phyloP scores from a whole-genome alignment of 2,329 filamentous ascomycete genomes.

The Sclerotiophoma versabilis region DNA sequence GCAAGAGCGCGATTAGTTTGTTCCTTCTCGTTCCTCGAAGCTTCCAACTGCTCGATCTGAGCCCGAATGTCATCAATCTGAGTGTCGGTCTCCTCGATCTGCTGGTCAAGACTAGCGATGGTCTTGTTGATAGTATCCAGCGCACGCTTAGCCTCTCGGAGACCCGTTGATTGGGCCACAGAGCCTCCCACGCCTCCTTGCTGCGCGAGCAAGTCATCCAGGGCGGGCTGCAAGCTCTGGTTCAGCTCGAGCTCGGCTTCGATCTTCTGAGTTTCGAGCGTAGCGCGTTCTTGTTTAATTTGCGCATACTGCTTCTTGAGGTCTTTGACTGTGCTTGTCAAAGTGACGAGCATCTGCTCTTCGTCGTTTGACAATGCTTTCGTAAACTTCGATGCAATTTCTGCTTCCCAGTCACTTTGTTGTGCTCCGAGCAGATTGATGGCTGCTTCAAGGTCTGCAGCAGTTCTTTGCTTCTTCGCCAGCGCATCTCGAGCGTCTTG shows the following conservation, averaged over 20 bases:
- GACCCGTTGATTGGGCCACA: slow-evolving; percentile 59
- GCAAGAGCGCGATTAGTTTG: slow-evolving; percentile 78
- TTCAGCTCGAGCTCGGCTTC: slow-evolving; percentile 85
- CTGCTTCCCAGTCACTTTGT: slow-evolving; percentile 77
- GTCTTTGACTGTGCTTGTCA: slow-evolving; percentile 73
- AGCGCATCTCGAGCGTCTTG: slow-evolving; percentile 76
- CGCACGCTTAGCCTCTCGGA: slow-evolving; percentile 82
- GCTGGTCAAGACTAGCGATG: slow-evolving; percentile 70
- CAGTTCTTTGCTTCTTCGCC: slow-evolving; percentile 70
- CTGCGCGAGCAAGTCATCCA: slow-evolving; percentile 73
- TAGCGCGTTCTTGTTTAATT: slow-evolving; percentile 73
- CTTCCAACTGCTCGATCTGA: slow-evolving; percentile 65
- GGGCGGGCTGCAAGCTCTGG: slow-evolving; percentile 85
- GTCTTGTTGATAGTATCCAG: slow-evolving; percentile 77
- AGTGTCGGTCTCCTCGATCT: slow-evolving; percentile 76
- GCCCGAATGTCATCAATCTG: slow-evolving; percentile 68
- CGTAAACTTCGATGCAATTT: slow-evolving; percentile 87
- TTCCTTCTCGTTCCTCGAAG: slow-evolving; percentile 69
- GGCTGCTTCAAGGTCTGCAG: slow-evolving; percentile 72
- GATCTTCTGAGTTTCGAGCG: slow-evolving; percentile 81
- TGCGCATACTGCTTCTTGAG: slow-evolving; percentile 80
- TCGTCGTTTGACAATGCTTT: slow-evolving; percentile 85
- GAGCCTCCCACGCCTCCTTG: slow-evolving; percentile 62
- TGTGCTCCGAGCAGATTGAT: slow-evolving; percentile 70
- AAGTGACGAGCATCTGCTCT: slow-evolving; percentile 77